Conservation (phyloP, 768 basidiomycete genomes). For the Tricholoma sp. region DNA sequence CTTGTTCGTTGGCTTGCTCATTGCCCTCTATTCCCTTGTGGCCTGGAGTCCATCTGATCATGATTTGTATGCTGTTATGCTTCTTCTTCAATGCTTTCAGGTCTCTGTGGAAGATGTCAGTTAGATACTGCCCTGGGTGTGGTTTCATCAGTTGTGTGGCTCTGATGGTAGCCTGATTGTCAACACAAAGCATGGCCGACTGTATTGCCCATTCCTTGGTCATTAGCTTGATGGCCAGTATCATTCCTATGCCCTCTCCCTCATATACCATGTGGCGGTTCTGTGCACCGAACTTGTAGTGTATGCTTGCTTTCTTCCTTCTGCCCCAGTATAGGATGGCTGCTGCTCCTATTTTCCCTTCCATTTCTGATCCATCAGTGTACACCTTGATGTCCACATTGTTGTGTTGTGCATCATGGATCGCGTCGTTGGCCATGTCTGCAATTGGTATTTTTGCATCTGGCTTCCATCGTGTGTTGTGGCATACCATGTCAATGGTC, state of each 20-base stretch:
- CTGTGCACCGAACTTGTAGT: conserved; percentile 11
- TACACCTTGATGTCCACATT: conserved; percentile 4
- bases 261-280: conserved; percentile 11
- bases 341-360: conserved; percentile 5
- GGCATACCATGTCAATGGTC: background rate
- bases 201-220: background rate
- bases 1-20: conserved; percentile 10
- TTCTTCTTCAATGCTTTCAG: background rate
- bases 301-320: background rate
- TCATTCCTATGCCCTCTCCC: conserved; percentile 10
- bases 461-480: background rate
- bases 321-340: conserved; percentile 8
- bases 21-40: conserved; percentile 12
- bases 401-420: background rate
- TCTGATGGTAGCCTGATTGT: conserved; percentile 12
- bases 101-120: background rate
- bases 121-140: conserved; percentile 3
- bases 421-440: background rate
- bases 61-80: background rate
- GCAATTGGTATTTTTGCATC: conserved; percentile 1
- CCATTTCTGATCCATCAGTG: conserved; percentile 3
- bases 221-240: conserved; percentile 12
- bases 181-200: conserved; percentile 2
- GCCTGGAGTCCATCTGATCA: conserved; percentile 7
- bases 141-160: conserved; percentile 1